Evolutionary conservation across 1,284 basidiomycete species (phyloP).

Genomic region (Malassezia japonica): DNA sequence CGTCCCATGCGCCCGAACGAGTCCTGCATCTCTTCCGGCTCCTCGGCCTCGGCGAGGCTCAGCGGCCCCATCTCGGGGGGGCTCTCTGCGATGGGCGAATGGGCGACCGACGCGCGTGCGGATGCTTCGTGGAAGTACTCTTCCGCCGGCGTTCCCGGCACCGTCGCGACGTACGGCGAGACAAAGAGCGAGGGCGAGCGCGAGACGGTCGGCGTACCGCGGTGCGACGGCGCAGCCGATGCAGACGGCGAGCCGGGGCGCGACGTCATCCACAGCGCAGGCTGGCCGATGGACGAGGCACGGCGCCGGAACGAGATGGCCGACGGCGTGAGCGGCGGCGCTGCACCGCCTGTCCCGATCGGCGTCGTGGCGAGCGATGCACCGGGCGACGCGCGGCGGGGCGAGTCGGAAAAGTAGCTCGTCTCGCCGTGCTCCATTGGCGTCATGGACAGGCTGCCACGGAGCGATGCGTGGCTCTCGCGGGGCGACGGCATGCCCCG

Average conservation of each 20-base stretch:
- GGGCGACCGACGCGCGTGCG: no score
- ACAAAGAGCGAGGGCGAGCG: conserved; percentile 1
- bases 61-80: no score
- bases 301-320: conserved; percentile 2
- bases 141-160: no score
- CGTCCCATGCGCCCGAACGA: no score
- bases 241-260: background rate
- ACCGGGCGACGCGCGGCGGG: background rate
- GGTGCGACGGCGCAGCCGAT: background rate
- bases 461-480: background rate
- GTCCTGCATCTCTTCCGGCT: no score
- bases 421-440: background rate
- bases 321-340: conserved; percentile 4
- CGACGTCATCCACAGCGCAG: conserved; percentile 15
- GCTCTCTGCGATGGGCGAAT: no score
- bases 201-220: background rate
- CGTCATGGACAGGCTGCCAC: background rate
- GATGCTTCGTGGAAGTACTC: no score
- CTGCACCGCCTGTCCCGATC: background rate
- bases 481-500: background rate
- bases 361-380: background rate
- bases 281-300: conserved; percentile 6
- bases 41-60: no score
- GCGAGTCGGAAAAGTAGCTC: background rate
- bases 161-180: background rate